Evolutionary conservation across 2,329 filamentous ascomycete species (phyloP).

Genomic region (Monosporascus ibericus): DNA sequence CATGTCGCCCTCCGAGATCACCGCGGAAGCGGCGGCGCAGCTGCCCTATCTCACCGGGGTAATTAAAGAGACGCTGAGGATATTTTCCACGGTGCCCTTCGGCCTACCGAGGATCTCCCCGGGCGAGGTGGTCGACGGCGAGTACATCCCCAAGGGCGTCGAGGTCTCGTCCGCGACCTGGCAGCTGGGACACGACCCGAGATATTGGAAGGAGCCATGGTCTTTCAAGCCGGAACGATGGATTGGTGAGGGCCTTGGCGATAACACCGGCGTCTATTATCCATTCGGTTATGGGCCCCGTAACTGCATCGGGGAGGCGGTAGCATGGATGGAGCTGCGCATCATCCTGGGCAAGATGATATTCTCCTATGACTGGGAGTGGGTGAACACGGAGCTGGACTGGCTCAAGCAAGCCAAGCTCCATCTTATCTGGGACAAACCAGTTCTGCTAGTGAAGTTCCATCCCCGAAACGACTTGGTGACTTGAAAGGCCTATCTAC

Average conservation of each 20-base stretch:
- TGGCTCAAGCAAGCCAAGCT: conserved; percentile 16
- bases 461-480: conserved; percentile 1
- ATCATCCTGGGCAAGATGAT: conserved; percentile 20
- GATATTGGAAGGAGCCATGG: conserved; percentile 15
- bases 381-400: conserved; percentile 10
- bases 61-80: conserved; percentile 18
- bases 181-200: conserved; percentile 15
- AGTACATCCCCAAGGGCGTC: conserved; percentile 16
- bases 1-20: conserved; percentile 13
- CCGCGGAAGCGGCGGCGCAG: conserved; percentile 7
- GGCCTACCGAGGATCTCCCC: conserved; percentile 20
- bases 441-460: conserved; percentile 18
- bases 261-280: conserved; percentile 5
- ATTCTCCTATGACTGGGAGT: conserved; percentile 14
- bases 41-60: conserved; percentile 18
- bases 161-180: conserved; percentile 16
- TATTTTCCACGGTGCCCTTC: conserved; percentile 18
- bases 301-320: conserved; percentile 18
- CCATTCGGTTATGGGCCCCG: conserved; percentile 19
- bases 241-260: conserved; percentile 6
- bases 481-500: no score
- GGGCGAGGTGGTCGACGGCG: conserved; percentile 17
- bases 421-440: conserved; percentile 21
- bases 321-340: conserved; percentile 22
- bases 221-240: conserved; percentile 21